Evolutionary conservation across 495 filamentous ascomycete genomes (phyloP), one percentile per base, ranked within the genome.

Genomic region (Xylaria cubensis): DNA sequence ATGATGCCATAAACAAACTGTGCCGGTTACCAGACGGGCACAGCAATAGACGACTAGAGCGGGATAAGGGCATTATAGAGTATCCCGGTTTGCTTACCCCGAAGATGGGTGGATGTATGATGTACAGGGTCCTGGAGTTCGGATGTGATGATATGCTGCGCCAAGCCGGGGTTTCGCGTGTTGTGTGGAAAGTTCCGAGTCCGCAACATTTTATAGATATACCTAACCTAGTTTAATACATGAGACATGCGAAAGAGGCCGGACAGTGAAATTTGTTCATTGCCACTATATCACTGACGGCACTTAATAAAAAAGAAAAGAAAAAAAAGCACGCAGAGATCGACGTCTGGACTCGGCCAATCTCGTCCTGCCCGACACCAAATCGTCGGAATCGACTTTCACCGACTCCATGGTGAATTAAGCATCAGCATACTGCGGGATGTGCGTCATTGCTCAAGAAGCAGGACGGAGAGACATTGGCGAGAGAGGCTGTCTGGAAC

Each of bases 41-140:
- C 24, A n/a, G 42, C 42, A 21, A 36, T 48, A 64, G 44, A 48
- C 17, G 21, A 34, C 42, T 51, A 44, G 29, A 66, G 32, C 64
- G 12, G 26, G 64, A 53, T 39, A 66, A 9, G 64, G 44, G 46
- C 29, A 36, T 34, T 66, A 66, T 51, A 66, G 64, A 66, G 29
- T 17, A 53, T 46, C 42, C 29, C 44, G 29, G 46, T 53, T n/a
- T 65, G 42, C 41, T 15, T 24, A 19, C 5, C 63, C 29, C 44
- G 26, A 50, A 50, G n/a, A 64, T 39, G 61, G 42, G 10, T 36
- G 26, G 29, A 36, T 36, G 10, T 4, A 34, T 65, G 41, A 15
- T 53, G 24, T 53, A 53, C 46, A 39, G 21, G 64, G 64, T 50
- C 19, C 19, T 24, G 64, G 64, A 66, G 64, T 66, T 51, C 4